These are phyloP conservation scores for Talaromyces islandicus DNA, from an alignment of 2,329 filamentous ascomycete species.

Conservation along the genomic window DNA sequence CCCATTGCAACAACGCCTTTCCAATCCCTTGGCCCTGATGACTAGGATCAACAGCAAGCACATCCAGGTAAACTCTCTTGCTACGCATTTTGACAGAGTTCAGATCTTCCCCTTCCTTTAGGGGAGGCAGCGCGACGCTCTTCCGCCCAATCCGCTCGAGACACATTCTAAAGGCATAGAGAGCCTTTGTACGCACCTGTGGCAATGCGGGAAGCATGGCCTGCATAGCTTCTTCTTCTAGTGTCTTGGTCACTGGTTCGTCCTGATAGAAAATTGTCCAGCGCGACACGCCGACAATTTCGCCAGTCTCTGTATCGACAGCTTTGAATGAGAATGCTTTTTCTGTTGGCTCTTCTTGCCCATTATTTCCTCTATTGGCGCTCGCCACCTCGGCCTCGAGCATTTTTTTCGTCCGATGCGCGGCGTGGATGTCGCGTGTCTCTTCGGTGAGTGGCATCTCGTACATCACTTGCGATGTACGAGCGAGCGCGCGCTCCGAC, in stretches of 20 bases:
- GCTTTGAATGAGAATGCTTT: conserved; percentile 5
- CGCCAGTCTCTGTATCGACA: conserved; percentile 6
- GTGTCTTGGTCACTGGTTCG: conserved; percentile 4
- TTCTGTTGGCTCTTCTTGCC: background rate
- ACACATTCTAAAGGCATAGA: background rate
- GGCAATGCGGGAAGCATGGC: background rate
- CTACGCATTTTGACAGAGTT: background rate
- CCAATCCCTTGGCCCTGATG: conserved; percentile 32
- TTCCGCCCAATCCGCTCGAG: background rate
- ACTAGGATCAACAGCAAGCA: conserved; percentile 16
- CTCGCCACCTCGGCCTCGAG: background rate
- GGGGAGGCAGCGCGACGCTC: background rate
- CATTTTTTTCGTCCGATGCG: background rate
- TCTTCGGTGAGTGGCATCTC: conserved; percentile 1
- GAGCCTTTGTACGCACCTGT: conserved; percentile 1
- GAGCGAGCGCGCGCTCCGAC: background rate
- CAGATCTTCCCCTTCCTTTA: background rate
- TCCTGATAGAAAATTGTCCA: conserved; percentile 9
- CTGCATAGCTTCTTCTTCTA: conserved; percentile 3
- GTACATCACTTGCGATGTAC: background rate
- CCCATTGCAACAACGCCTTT: conserved; percentile 28
- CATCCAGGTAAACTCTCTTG: conserved; percentile 6
- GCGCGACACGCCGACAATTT: conserved; percentile 4
- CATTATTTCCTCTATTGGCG: background rate
- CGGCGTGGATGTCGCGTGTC: background rate